Evolutionary conservation across 75 land plant species (phyloP).

Genomic region (Azolla pinnata): DNA sequence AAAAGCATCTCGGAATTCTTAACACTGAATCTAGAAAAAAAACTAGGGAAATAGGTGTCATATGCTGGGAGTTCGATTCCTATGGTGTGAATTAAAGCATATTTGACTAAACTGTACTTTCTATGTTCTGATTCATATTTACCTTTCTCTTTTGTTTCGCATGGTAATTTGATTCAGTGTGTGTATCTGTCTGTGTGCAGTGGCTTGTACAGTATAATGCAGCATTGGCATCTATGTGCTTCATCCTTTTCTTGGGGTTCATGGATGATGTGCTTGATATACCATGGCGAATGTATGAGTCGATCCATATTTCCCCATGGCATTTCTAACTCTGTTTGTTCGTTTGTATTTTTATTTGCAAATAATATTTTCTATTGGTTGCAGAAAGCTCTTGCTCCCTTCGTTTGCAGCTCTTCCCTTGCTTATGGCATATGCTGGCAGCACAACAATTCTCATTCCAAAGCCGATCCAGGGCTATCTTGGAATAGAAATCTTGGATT

Average conservation of each 20-base stretch:
- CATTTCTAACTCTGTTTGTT: background rate
- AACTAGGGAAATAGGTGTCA: too few species aligned
- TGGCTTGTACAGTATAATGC: constrained; percentile 35
- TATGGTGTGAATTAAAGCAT: too few species aligned
- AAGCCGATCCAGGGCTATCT: constrained; percentile 73
- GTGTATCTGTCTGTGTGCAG: constrained; percentile 6
- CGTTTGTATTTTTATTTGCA: background rate
- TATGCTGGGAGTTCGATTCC: too few species aligned
- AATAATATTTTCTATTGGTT: constrained; percentile 8
- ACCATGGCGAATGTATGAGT: constrained; percentile 92
- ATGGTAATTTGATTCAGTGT: background rate
- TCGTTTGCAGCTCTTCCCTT: constrained; percentile 91
- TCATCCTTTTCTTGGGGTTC: constrained; percentile 91
- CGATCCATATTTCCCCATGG: background rate
- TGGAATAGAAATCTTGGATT: constrained; percentile 48
- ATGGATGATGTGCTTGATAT: constrained; percentile 95
- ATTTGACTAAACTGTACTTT: background rate
- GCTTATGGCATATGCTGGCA: constrained; percentile 96
- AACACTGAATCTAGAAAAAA: too few species aligned
- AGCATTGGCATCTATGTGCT: constrained; percentile 70
- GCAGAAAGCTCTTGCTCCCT: constrained; percentile 78
- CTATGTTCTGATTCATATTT: background rate
- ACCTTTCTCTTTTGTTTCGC: background rate
- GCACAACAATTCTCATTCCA: constrained; percentile 79
- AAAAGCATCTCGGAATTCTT: too few species aligned